A percentile compares a stretch with the other conserved stretches of the same genome.
Evolutionary conservation across 768 basidiomycete genomes (phyloP).

Genomic region (Suillus variegatus): DNA sequence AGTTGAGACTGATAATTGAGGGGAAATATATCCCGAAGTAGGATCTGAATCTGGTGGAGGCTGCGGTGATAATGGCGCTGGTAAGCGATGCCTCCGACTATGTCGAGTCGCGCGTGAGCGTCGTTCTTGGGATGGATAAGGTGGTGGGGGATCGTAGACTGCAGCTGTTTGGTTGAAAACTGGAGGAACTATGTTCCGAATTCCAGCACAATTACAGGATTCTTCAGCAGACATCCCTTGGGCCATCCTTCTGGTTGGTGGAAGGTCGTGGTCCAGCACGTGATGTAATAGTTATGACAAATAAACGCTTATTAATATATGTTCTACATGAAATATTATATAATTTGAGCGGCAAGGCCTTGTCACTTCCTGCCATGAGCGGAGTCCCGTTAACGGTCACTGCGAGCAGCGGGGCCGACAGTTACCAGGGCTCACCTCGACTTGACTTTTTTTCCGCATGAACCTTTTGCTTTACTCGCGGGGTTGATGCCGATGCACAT

Average conservation of each 20-base stretch:
- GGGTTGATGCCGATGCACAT: background rate
- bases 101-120: conserved; percentile 38
- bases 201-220: background rate
- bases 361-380: background rate
- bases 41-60: conserved; percentile 38
- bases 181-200: background rate
- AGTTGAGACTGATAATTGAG: conserved; percentile 20
- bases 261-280: background rate
- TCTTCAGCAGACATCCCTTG: background rate
- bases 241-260: background rate
- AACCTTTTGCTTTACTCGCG: background rate
- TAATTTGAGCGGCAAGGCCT: background rate
- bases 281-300: background rate
- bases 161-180: conserved; percentile 11
- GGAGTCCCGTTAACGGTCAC: background rate
- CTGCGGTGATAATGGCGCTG: conserved; percentile 30
- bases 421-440: background rate
- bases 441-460: background rate
- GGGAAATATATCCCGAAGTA: conserved; percentile 32
- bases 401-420: background rate
- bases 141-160: conserved; percentile 64
- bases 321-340: background rate
- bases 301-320: background rate
- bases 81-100: conserved; percentile 30
- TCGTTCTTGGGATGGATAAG: conserved; percentile 58